Evolutionary conservation across 305 asterid genomes (phyloP).

Genomic region (Ilex paraguariensis): DNA sequence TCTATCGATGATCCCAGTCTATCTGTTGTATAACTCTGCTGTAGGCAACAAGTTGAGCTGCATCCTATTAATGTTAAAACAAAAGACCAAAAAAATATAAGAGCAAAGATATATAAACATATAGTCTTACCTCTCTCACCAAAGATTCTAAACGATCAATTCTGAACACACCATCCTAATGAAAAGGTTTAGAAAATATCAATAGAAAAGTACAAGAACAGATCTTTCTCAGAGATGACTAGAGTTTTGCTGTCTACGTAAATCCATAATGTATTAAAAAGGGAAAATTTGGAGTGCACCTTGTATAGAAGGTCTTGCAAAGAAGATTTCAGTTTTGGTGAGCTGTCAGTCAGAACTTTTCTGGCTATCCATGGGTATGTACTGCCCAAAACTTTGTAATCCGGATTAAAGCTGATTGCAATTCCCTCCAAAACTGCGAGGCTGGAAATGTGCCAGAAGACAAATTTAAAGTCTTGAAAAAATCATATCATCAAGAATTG

Average conservation of each 20-base stretch:
- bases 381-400: constrained; percentile 94
- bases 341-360: constrained; percentile 86
- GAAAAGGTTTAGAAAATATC: constrained; percentile 18
- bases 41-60: not conserved
- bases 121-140: constrained; percentile 66
- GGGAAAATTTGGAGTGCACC: constrained; percentile 32
- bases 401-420: constrained; percentile 68
- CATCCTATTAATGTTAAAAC: not conserved
- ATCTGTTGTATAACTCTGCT: too few relatives aligned
- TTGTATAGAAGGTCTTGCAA: constrained; percentile 76
- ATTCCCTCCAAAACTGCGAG: constrained; percentile 97
- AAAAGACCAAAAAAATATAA: constrained; percentile 16
- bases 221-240: constrained; percentile 5
- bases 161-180: constrained; percentile 86
- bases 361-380: constrained; percentile 99
- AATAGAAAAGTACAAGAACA: too few relatives aligned
- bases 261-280: not conserved
- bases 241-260: too few relatives aligned
- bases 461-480: not conserved
- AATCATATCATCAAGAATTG: not conserved
- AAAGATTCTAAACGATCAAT: constrained; percentile 94
- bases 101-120: constrained; percentile 1
- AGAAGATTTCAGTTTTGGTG: constrained; percentile 75
- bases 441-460: constrained; percentile 42
- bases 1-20: too few relatives aligned